phyloP scores from a whole-genome alignment of 176 grass and related monocot species.

The Poa pratensis region DNA sequence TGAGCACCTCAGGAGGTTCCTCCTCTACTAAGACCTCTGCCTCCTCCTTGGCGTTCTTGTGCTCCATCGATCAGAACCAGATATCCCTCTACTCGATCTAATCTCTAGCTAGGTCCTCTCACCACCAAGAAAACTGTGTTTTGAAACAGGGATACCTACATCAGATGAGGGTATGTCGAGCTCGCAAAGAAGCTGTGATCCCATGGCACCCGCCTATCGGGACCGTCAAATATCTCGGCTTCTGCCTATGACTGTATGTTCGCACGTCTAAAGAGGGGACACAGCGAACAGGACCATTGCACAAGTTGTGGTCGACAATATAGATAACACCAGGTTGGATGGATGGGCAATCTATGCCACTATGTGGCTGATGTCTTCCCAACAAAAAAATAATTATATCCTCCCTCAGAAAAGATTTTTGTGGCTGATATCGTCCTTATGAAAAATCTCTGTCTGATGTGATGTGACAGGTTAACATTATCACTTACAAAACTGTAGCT shows the following conservation, averaged over 20 bases:
- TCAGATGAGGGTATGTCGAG: neutral
- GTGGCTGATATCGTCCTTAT: neutral
- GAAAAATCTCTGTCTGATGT: neutral
- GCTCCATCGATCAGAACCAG: neutral
- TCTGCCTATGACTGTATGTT: neutral
- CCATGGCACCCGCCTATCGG: neutral
- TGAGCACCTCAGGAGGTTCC: neutral
- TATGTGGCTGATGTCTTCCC: neutral
- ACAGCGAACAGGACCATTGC: neutral
- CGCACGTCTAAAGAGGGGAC: neutral
- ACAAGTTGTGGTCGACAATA: neutral
- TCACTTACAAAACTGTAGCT: neutral
- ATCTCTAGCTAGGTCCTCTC: conserved; percentile 2
- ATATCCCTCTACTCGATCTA: neutral
- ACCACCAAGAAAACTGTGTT: neutral
- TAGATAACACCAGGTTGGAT: neutral
- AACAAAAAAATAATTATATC: neutral
- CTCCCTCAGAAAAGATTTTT: neutral
- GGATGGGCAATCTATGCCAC: neutral
- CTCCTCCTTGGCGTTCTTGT: neutral
- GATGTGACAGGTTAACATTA: neutral
- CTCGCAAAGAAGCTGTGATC: neutral
- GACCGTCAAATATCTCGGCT: neutral
- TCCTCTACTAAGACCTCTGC: neutral
- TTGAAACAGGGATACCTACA: neutral